Base-by-base conservation (phyloP, 139 green algal genomes). In the Chlorella ohadii region DNA sequence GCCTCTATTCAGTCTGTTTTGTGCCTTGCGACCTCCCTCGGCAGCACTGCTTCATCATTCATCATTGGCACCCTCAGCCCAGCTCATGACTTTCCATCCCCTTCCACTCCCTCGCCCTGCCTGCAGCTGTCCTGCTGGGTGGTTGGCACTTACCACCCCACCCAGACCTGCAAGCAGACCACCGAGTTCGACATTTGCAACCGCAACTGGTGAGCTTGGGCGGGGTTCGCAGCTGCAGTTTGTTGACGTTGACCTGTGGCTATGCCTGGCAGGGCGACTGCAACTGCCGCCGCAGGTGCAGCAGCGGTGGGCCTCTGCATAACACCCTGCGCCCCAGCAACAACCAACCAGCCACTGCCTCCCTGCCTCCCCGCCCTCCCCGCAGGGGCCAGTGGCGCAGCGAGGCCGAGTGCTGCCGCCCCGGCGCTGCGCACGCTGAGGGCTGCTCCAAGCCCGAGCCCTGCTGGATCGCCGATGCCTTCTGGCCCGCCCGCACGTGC, bases 371-470 rank as follows among this genome's bases (percentile, higher is more conserved):
- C 68, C 36, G 12, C 36, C 7, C 25, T 7, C 11, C 6, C 23
- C 15, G 9, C 68, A 75, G 68, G 76, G 84, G 84, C 47, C 78
- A 71, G 22, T 88, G 67, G 67, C 20, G 5, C 2, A 76, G 41
- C 28, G 39, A 78, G 66, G 65, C 71, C 15, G 68, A 75, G 20
- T 88, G 84, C 78, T 88, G 84, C 71, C n/a, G 36, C 25, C 27
- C 67, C 25, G 84, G 84, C 47, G 27, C 25, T 25, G 84, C 78
- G 47, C 64, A 68, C 51, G 28, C 59, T 22, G 78, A 82, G 12
- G 84, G 84, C 64, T 88, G 84, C 78, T 63, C 78, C 56, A 64
- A 72, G 44, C 57, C 44, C 27, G 41, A 88, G 36, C 68, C 66
- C 7, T 88, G 84, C 78, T 88, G 59, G 55, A 57, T 77, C 22